A percentile compares a stretch with the other conserved stretches of the same genome.
These are phyloP conservation scores for Ploettnerulaceae sp. DNA, from an alignment of 2,329 filamentous ascomycete species.

Conservation along the genomic window DNA sequence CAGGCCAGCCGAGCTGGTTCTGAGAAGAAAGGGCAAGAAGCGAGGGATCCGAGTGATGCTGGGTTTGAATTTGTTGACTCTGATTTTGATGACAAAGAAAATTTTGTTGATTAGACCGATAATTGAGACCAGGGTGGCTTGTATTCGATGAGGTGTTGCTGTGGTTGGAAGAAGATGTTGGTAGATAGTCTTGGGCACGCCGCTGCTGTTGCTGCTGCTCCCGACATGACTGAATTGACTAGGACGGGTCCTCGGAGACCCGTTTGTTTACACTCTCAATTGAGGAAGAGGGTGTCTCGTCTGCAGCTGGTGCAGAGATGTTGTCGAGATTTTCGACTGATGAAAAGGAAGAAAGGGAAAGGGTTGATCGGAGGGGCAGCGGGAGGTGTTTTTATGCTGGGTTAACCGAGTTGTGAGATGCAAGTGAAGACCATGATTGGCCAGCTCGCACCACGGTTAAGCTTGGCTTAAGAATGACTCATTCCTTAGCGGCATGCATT, in stretches of 20 bases:
- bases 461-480: too few relatives aligned
- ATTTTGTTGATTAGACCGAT: slow-evolving; percentile 2
- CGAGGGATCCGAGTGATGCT: background rate
- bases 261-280: background rate
- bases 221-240: slow-evolving; percentile 9
- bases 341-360: background rate
- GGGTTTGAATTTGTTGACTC: background rate
- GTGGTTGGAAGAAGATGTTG: slow-evolving; percentile 8
- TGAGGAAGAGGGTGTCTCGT: background rate
- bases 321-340: background rate
- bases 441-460: too few relatives aligned
- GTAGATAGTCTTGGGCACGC: background rate
- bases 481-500: too few relatives aligned
- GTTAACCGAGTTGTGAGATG: too few relatives aligned
- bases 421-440: too few relatives aligned
- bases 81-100: background rate
- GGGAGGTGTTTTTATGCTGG: too few relatives aligned
- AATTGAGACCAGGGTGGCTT: slow-evolving; percentile 8
- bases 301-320: slow-evolving; percentile 8
- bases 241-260: slow-evolving; percentile 12
- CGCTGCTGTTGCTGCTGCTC: background rate
- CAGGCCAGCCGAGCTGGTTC: slow-evolving; percentile 1
- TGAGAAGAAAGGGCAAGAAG: background rate
- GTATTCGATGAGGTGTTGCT: slow-evolving; percentile 3
- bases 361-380: too few relatives aligned